Evolutionary conservation across 352 stramenopile genomes (phyloP), one percentile per base, ranked within the genome.

Genomic region (Hyaloperonospora arabidopsidis): DNA sequence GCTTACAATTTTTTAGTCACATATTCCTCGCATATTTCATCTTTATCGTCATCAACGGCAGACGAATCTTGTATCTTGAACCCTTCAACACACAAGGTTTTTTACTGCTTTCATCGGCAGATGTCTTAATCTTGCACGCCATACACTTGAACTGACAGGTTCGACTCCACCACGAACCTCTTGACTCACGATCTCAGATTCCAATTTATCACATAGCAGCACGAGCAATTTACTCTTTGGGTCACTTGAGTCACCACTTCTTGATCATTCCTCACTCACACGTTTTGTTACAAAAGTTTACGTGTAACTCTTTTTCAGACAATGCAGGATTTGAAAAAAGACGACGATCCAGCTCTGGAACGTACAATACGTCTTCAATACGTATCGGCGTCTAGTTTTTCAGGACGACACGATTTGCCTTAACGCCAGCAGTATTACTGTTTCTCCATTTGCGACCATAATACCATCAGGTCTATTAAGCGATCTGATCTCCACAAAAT

Each of bases 161-260:
- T 41, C 13, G 35, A 17, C 5, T 15, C n/a, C 35, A 41, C 12
- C 35, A 15, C 35, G 4, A 32, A 32, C 25, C 4, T 32, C 25
- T 32, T 8, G 4, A 32, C 25, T 32, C 25, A 32, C 25, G 25
- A 10, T 32, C 8, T 4, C 25, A 32, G 0, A 32, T 32, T 32
- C 4, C 25, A 32, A 32, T 32, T 4, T 32, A 8, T 32, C 4
- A 32, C 25, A 32, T 8, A 10, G 4, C 25, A 32, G 25, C 25
- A 32, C 25, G 8, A 32, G 8, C 25, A 32, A 8, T 32, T 32
- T 32, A 32, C 25, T 8, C 25, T 32, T 32, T 41, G 35, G 5
- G 35, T 18, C 35, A 41, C 35, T 15, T 41, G 35, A 41, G 35
- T 41, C 35, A 41, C 35, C n/a, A 41, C 35, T 41, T 41, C 35